Percentiles rank a stretch among this genome's conserved stretches.
Evolutionary conservation across 805 yeast species (phyloP).

Genomic region (Kuraishia ogatae): DNA sequence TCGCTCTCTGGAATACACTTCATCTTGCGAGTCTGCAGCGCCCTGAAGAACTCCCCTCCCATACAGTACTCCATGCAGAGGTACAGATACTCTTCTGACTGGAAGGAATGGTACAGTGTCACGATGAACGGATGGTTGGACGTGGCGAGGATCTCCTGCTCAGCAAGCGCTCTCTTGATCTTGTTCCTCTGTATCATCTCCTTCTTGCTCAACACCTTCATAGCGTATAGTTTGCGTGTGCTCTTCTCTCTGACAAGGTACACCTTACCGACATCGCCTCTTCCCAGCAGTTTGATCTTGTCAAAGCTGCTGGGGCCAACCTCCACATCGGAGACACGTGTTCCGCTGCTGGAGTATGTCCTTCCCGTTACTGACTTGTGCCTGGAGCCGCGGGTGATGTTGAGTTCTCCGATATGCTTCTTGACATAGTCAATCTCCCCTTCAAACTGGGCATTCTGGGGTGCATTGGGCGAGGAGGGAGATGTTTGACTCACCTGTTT

Average conservation of each 20-base stretch:
- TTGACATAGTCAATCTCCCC: conserved; percentile 7
- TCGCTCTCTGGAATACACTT: conserved; percentile 82
- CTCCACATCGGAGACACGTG: conserved; percentile 64
- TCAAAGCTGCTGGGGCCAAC: conserved; percentile 87
- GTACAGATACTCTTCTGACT: conserved; percentile 83
- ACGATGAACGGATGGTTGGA: conserved; percentile 97
- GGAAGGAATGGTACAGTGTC: conserved; percentile 92
- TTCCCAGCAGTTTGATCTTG: conserved; percentile 82
- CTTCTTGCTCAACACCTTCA: conserved; percentile 82
- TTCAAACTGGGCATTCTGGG: not conserved
- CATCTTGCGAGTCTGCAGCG: conserved; percentile 81
- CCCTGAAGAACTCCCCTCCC: conserved; percentile 98
- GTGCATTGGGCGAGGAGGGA: not conserved
- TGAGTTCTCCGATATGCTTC: conserved; percentile 29
- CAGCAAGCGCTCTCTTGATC: conserved; percentile 90
- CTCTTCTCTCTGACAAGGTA: conserved; percentile 80
- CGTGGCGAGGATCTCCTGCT: conserved; percentile 92
- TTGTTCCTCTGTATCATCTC: conserved; percentile 96
- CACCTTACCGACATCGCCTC: conserved; percentile 97
- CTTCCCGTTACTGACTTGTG: conserved; percentile 39
- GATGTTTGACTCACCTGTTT: not conserved
- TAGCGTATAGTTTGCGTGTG: conserved; percentile 72
- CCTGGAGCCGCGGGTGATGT: conserved; percentile 26
- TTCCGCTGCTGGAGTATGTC: conserved; percentile 67
- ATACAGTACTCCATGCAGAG: conserved; percentile 98